Conservation (phyloP, 352 stramenopile species). For the Peronospora tabacina region DNA sequence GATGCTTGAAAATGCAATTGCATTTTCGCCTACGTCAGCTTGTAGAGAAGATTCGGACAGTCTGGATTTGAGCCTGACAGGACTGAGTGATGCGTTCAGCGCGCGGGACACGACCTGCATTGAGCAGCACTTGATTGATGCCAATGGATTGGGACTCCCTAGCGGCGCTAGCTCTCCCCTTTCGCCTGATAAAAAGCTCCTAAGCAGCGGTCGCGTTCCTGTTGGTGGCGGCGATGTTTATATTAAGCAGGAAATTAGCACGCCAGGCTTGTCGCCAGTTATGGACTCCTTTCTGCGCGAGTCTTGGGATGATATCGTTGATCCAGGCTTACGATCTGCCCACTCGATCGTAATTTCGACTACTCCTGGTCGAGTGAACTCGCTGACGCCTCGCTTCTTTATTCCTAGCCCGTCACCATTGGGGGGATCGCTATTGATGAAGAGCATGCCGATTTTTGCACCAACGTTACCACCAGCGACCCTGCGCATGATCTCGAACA, state of each 20-base stretch:
- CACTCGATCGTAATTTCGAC: constrained; percentile 19
- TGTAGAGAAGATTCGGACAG: constrained; percentile 33
- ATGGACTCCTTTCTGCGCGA: constrained; percentile 59
- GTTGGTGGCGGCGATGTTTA: constrained; percentile 14
- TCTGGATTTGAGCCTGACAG: constrained; percentile 38
- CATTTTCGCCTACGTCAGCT: constrained; percentile 13
- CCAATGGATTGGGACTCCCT: constrained; percentile 1
- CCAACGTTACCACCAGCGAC: constrained; percentile 18
- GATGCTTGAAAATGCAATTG: constrained; percentile 37
- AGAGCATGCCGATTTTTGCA: constrained; percentile 17
- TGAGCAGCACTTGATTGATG: constrained; percentile 3
- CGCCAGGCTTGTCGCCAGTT: constrained; percentile 36
- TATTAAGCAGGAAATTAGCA: constrained; percentile 38
- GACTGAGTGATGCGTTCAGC: constrained; percentile 41
- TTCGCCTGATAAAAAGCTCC: constrained; percentile 37
- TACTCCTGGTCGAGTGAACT: constrained; percentile 21
- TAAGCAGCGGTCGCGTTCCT: constrained; percentile 19
- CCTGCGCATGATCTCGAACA: constrained; percentile 19
- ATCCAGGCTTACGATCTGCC: constrained; percentile 16
- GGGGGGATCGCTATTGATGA: constrained; percentile 8
- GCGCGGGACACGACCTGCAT: constrained; percentile 18
- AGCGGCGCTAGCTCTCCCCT: constrained; percentile 13
- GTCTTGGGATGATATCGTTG: constrained; percentile 46
- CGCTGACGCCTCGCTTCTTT: constrained; percentile 26
- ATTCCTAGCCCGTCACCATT: constrained; percentile 13